Conservation (phyloP, 768 basidiomycete species). For the Agrocybe praecox region DNA sequence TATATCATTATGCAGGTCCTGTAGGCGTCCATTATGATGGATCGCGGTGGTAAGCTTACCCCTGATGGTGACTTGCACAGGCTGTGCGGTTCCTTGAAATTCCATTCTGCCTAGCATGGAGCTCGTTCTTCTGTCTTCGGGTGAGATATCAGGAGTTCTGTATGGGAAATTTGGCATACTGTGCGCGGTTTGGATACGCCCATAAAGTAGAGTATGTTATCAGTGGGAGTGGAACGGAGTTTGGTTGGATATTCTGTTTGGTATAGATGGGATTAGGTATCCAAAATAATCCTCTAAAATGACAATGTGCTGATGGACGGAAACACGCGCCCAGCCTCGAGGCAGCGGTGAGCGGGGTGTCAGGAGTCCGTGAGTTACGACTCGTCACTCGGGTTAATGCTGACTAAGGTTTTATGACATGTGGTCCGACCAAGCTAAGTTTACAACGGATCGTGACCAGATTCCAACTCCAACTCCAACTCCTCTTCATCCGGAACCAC, state of each 20-base stretch:
- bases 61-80: no score
- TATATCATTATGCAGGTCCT: neutral
- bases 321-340: neutral
- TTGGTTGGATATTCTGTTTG: no score
- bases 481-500: neutral
- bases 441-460: neutral
- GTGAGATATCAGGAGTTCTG: neutral
- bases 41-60: neutral
- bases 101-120: no score
- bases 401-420: slow-evolving; percentile 7
- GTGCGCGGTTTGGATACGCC: no score
- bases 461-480: neutral
- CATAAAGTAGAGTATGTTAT: no score
- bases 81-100: no score
- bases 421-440: neutral
- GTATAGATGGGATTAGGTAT: no score
- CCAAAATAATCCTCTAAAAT: no score
- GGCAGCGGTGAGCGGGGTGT: neutral
- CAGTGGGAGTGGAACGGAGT: no score
- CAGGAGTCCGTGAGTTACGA: slow-evolving; percentile 10
- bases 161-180: no score
- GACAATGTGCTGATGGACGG: no score
- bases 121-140: neutral
- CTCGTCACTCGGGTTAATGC: neutral
- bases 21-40: neutral